A percentile compares a stretch with the other conserved stretches of the same genome.
These are phyloP conservation scores for Gnaphalium uliginosum DNA, from an alignment of 129 eudicot species.

Conservation along the genomic window DNA sequence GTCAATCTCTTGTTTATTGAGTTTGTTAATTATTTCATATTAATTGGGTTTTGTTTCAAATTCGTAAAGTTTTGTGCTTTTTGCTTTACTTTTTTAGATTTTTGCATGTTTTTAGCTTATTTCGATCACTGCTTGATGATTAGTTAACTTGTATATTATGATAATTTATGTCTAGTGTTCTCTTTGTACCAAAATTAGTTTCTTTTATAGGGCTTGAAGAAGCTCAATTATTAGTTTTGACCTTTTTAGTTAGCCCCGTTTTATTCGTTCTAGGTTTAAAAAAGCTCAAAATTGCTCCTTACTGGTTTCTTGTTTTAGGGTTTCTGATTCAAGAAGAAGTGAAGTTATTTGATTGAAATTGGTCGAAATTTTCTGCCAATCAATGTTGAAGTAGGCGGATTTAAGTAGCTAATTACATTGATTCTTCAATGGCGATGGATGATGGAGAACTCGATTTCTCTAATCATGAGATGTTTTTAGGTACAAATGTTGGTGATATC, in stretches of 20 bases:
- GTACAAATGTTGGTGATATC: constrained; percentile 50
- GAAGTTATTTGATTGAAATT: constrained; percentile 15
- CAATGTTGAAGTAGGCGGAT: background rate
- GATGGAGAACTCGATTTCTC: constrained; percentile 82
- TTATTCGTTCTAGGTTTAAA: background rate
- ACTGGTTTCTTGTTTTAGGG: constrained; percentile 6
- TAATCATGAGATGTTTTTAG: constrained; percentile 57
- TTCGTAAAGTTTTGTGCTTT: background rate
- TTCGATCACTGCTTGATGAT: constrained; percentile 16
- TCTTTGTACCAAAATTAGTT: constrained; percentile 6
- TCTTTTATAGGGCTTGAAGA: constrained; percentile 16
- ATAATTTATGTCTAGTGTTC: constrained; percentile 1
- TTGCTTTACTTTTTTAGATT: background rate
- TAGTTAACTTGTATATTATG: background rate
- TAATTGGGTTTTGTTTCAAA: constrained; percentile 11
- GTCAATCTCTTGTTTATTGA: background rate
- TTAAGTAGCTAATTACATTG: constrained; percentile 21
- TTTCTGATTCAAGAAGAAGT: constrained; percentile 17
- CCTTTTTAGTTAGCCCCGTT: background rate
- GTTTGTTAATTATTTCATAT: background rate
- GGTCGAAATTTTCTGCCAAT: background rate
- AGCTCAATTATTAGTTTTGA: background rate
- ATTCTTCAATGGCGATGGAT: constrained; percentile 44
- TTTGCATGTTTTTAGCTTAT: background rate
- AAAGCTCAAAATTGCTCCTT: background rate